Base-by-base conservation (phyloP, 225 moss, liverwort and hornwort species). In the Rhytidiadelphus loreus region DNA sequence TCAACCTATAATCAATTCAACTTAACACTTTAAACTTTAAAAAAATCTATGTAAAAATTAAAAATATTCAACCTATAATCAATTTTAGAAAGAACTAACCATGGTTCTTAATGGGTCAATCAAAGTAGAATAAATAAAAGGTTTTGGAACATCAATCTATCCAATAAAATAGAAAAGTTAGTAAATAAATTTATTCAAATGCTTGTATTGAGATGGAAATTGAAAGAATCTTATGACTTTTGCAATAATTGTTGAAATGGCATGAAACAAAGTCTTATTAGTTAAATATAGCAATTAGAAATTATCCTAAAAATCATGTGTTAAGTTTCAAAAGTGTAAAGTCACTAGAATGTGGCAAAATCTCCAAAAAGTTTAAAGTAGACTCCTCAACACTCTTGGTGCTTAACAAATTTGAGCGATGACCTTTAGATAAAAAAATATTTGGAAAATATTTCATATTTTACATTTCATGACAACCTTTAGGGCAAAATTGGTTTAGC, bases 21-120 rank as follows among this genome's bases (percentile, higher is more conserved):
- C 2, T 29, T 13, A 61, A 3, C 6, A 61, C 29, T 61, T 2
- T 61, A 2, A 61, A 61, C 7, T 29, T 29, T 11, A 25, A 23
- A 58, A 65, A 65, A 37, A 37, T 0, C 11, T 11, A 11, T 65
- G 5, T 20, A 3, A 63, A 17, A 64, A 64, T 64, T 9, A 64
- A 1, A 35, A 20, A 20, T 65, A 66, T 21, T 66, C 37, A 66
- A 37, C 20, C 6, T 69, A 69, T 69, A 24, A 39, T 69, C 23
- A 69, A 13, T 39, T 39, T 41, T 25, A 41, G 1, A 8, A 70
- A 70, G 14, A 70, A 70, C 37, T 25, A 6, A 21, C 8, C 2
- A 2, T 4, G 1, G 7, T 69, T 22, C 11, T n/a, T n/a, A n/a
- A 22, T 0, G 1, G 2, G 1, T 23, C 13, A 39, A 69, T 66